These are phyloP conservation scores for Termitomyces sp. DNA, from an alignment of 768 basidiomycete genomes.

Conservation along the genomic window DNA sequence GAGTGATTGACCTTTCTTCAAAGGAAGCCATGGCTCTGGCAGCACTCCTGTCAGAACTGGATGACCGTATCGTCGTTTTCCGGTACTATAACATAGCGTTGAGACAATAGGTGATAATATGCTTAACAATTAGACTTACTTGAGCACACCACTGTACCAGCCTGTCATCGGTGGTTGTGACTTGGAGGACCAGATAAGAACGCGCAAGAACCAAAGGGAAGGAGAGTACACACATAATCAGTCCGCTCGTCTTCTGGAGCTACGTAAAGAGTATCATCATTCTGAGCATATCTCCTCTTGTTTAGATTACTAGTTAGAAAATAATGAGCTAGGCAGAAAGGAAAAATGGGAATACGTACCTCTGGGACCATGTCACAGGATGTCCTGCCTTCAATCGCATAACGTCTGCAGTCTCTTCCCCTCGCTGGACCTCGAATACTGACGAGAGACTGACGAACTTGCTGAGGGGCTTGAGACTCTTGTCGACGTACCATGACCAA, in stretches of 20 bases:
- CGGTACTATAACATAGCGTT: slow-evolving; percentile 55
- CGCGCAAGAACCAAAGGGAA: neutral
- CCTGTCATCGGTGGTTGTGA: slow-evolving; percentile 97
- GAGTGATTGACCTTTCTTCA: slow-evolving; percentile 78
- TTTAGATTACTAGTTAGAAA: slow-evolving; percentile 65
- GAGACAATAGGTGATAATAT: slow-evolving; percentile 5
- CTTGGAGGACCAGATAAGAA: slow-evolving; percentile 33
- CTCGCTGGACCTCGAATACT: slow-evolving; percentile 85
- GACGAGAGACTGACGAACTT: slow-evolving; percentile 83
- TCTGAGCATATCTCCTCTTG: slow-evolving; percentile 84
- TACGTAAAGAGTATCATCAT: slow-evolving; percentile 93
- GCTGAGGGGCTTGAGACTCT: slow-evolving; percentile 67
- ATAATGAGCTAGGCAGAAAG: neutral
- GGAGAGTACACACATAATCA: slow-evolving; percentile 61
- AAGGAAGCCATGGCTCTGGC: slow-evolving; percentile 91
- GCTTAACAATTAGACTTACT: slow-evolving; percentile 42
- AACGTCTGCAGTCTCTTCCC: slow-evolving; percentile 82
- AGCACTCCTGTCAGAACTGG: slow-evolving; percentile 92
- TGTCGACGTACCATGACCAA: slow-evolving; percentile 80
- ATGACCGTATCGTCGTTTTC: slow-evolving; percentile 91
- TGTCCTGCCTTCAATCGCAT: slow-evolving; percentile 73
- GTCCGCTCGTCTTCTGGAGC: slow-evolving; percentile 93
- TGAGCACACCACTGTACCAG: slow-evolving; percentile 90
- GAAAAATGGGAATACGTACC: slow-evolving; percentile 39
- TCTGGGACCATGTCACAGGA: slow-evolving; percentile 87